These are phyloP conservation scores for Chaetomium strumarium DNA, from an alignment of 2,329 filamentous ascomycete genomes.

Conservation along the genomic window DNA sequence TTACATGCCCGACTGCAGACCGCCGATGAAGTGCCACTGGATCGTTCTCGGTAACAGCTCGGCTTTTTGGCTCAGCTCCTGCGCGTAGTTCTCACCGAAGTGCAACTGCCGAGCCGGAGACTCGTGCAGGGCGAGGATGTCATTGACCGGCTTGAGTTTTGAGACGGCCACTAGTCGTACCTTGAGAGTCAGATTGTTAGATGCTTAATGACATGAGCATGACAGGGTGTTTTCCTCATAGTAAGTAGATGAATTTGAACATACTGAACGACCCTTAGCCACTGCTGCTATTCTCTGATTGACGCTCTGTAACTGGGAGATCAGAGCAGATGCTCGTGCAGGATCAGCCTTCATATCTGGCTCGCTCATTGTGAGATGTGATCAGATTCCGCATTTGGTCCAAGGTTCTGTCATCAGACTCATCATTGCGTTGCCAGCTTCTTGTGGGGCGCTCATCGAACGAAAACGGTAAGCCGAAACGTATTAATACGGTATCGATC, in stretches of 20 bases:
- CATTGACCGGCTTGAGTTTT: constrained; percentile 88
- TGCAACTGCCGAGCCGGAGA: constrained; percentile 57
- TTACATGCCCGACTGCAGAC: constrained; percentile 64
- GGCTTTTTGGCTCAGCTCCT: constrained; percentile 84
- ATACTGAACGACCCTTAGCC: constrained; percentile 49
- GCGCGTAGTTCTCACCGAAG: constrained; percentile 95
- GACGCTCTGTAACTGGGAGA: constrained; percentile 57
- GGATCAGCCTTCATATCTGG: constrained; percentile 57
- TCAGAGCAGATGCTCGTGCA: constrained; percentile 54
- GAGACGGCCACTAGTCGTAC: constrained; percentile 90
- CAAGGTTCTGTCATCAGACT: too few species aligned
- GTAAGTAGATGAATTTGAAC: constrained; percentile 24
- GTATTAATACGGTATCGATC: too few species aligned
- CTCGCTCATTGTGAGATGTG: constrained; percentile 37
- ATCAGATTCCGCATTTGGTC: neutral
- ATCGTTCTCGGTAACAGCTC: constrained; percentile 69
- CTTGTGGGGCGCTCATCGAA: too few species aligned
- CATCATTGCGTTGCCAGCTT: too few species aligned
- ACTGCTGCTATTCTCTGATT: constrained; percentile 51
- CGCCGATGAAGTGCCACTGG: constrained; percentile 95
- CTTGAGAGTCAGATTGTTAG: constrained; percentile 36
- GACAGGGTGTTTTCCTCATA: neutral
- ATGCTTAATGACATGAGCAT: neutral
- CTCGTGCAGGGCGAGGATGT: constrained; percentile 78
- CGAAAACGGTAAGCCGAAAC: too few species aligned